A percentile compares a stretch with the other conserved stretches of the same genome.
Evolutionary conservation across 225 moss, liverwort and hornwort genomes (phyloP).

Genomic region (Ulota crispa): DNA sequence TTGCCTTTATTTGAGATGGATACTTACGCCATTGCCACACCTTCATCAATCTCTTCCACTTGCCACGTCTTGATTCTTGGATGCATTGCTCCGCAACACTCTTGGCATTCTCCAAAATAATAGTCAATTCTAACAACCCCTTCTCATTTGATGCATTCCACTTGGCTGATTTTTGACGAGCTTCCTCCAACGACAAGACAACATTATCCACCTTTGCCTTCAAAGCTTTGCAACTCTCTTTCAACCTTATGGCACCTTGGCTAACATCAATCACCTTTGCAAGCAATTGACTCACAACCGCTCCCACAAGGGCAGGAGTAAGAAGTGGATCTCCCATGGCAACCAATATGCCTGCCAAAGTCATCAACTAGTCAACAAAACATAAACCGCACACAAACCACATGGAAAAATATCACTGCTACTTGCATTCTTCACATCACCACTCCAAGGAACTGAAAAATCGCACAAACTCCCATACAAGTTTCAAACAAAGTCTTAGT

Average conservation of each 20-base stretch:
- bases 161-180: background rate
- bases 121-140: background rate
- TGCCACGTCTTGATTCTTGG: accelerated
- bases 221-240: background rate
- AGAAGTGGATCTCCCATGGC: background rate
- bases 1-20: background rate
- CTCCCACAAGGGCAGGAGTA: background rate
- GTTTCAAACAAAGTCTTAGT: background rate
- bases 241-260: background rate
- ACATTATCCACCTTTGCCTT: background rate
- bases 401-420: too few species aligned
- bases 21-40: background rate
- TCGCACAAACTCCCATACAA: background rate
- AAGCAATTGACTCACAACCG: background rate
- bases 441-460: too few species aligned
- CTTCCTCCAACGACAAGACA: accelerated
- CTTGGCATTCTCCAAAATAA: background rate
- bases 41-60: background rate
- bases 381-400: too few species aligned
- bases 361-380: accelerated
- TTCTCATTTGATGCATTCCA: background rate
- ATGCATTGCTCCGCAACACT: background rate
- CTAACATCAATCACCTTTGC: background rate
- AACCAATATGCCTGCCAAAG: background rate
- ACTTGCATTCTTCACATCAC: background rate